Percentiles rank a stretch among this genome's conserved stretches.
Conservation (phyloP, 371 early-diverging fungal species). For the Sanchytrium tribonematis region DNA sequence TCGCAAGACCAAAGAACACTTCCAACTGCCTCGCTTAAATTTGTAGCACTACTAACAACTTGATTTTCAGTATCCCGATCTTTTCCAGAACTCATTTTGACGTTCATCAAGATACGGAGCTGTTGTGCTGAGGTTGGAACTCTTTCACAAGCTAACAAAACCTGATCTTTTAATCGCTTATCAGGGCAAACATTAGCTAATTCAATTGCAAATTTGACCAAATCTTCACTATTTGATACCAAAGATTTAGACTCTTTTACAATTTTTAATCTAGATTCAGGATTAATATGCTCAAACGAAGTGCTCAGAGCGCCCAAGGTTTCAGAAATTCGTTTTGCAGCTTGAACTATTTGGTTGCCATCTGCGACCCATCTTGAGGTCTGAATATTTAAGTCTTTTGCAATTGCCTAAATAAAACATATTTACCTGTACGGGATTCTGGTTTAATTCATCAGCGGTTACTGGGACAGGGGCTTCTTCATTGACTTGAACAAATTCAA, state of each 20-base stretch:
- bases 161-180: conserved; percentile 8
- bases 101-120: conserved; percentile 21
- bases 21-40: conserved; percentile 14
- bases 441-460: conserved; percentile 14
- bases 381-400: conserved; percentile 19
- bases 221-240: conserved; percentile 5
- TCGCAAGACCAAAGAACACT: conserved; percentile 12
- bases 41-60: conserved; percentile 15
- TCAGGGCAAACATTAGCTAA: conserved; percentile 16
- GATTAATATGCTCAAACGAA: conserved; percentile 5
- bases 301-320: conserved; percentile 10
- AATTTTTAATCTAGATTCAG: conserved; percentile 13
- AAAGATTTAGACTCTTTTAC: conserved; percentile 15
- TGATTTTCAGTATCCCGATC: conserved; percentile 17
- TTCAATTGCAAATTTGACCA: conserved; percentile 6
- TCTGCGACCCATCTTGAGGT: conserved; percentile 15
- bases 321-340: conserved; percentile 10
- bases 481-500: no score
- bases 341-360: conserved; percentile 15
- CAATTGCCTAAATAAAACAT: conserved; percentile 13
- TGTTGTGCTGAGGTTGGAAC: conserved; percentile 16
- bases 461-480: conserved; percentile 15
- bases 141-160: conserved; percentile 9
- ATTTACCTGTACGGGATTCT: conserved; percentile 17
- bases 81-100: conserved; percentile 14